Conservation (phyloP, 805 yeast species). For the Candida xyloterini region DNA sequence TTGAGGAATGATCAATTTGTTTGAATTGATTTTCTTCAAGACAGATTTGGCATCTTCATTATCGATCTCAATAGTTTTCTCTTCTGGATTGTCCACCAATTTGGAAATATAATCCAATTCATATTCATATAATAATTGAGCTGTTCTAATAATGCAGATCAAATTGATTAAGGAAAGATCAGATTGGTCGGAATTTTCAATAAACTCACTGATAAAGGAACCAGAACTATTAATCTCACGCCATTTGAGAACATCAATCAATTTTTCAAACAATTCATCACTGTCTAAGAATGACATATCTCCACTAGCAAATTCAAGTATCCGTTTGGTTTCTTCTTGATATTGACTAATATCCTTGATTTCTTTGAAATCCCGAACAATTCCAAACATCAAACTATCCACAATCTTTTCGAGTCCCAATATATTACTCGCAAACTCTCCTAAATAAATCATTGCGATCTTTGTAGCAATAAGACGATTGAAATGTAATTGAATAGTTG, state of each 20-base stretch:
- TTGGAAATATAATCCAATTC: slow-evolving; percentile 22
- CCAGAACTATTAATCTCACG: slow-evolving; percentile 14
- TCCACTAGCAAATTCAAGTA: slow-evolving; percentile 19
- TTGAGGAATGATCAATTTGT: slow-evolving; percentile 24
- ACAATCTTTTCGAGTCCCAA: slow-evolving; percentile 14
- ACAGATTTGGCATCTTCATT: slow-evolving; percentile 10
- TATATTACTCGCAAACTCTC: slow-evolving; percentile 9
- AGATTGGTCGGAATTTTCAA: slow-evolving; percentile 22
- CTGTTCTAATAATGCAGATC: slow-evolving; percentile 21
- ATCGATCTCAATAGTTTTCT: slow-evolving; percentile 1
- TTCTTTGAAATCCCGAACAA: slow-evolving; percentile 18
- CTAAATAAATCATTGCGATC: slow-evolving; percentile 18
- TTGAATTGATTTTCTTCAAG: slow-evolving; percentile 12
- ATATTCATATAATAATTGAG: slow-evolving; percentile 18
- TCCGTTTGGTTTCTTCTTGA: slow-evolving; percentile 15
- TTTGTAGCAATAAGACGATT: slow-evolving; percentile 21
- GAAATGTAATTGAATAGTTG: slow-evolving; percentile 25
- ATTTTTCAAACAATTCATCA: slow-evolving; percentile 20
- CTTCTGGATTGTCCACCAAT: slow-evolving; percentile 3
- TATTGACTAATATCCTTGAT: slow-evolving; percentile 8
- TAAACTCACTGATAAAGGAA: slow-evolving; percentile 25
- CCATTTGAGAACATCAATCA: slow-evolving; percentile 21
- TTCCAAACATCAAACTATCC: slow-evolving; percentile 17
- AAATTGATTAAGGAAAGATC: slow-evolving; percentile 27
- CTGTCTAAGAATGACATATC: slow-evolving; percentile 26